Evolutionary conservation across 2,329 filamentous ascomycete species (phyloP).

Genomic region (Fusarium nygamai): DNA sequence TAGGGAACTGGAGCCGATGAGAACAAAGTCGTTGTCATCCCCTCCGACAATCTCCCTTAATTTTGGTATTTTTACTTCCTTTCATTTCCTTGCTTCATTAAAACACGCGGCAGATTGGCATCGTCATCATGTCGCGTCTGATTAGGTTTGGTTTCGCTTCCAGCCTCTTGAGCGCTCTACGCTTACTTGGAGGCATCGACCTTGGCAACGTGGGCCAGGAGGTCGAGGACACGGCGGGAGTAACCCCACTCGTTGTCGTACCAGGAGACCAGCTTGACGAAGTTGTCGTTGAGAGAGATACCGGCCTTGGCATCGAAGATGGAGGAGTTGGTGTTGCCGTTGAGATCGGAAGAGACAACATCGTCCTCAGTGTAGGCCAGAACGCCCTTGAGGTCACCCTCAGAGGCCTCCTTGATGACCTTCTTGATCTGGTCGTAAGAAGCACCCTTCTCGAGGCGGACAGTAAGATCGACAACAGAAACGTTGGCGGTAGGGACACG

Average conservation of each 20-base stretch:
- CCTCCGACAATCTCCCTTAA: slow-evolving; percentile 38
- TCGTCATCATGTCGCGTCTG: slow-evolving; percentile 24
- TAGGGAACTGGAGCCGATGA: slow-evolving; percentile 33
- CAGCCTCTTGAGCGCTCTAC: slow-evolving; percentile 34
- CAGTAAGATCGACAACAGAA: slow-evolving; percentile 97
- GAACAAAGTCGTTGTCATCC: slow-evolving; percentile 36
- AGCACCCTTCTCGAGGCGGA: slow-evolving; percentile 90
- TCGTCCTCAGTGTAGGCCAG: slow-evolving; percentile 97
- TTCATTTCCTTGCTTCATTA: slow-evolving; percentile 41
- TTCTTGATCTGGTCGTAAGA: slow-evolving; percentile 93
- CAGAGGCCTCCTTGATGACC: slow-evolving; percentile 85
- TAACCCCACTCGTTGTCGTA: slow-evolving; percentile 99
- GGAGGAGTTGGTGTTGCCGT: slow-evolving; percentile 91
- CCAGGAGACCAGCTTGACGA: slow-evolving; percentile 98
- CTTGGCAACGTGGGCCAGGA: slow-evolving; percentile 81
- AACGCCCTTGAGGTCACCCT: slow-evolving; percentile 88
- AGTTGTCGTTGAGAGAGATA: slow-evolving; percentile 98
- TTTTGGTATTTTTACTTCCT: slow-evolving; percentile 40
- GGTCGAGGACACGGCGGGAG: slow-evolving; percentile 92
- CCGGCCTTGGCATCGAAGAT: slow-evolving; percentile 99
- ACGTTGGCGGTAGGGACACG: slow-evolving; percentile 99
- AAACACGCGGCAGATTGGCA: slow-evolving; percentile 30
- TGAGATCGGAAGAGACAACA: slow-evolving; percentile 92
- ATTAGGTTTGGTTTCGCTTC: slow-evolving; percentile 42
- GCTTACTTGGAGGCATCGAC: slow-evolving; percentile 70